Evolutionary conservation across 768 basidiomycete genomes (phyloP), one percentile per base, ranked within the genome.

Genomic region (Xerocomellus amylosporus): DNA sequence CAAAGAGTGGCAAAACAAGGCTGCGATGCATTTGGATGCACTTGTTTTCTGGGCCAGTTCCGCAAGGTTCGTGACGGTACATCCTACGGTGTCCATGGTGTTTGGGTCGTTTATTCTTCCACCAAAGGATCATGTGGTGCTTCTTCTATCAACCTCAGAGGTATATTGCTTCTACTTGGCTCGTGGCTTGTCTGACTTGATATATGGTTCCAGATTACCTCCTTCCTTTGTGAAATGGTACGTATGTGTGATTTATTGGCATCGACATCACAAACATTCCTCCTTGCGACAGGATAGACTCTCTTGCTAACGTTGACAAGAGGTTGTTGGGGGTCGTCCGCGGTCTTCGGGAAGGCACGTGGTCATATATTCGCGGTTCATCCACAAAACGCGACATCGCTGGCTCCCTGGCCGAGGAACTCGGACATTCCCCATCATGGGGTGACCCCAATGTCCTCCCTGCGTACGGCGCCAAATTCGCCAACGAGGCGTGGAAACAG

Each of bases 71-170:
- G 75, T 68, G 36, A 41, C 13, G 3, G 19, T 48, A 12, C 51
- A 42, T 39, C 33, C 8, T 13, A 14, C 24, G 12, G 36, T 38
- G n/a, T 43, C 38, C 39, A 8, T 2, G 7, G 33, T 14, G 15
- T 24, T 48, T 30, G 22, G 19, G 15, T 26, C 31, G 34, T 42
- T 51, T 24, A 55, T 22, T 51, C 49, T 64, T 33, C 31, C 37
- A 51, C 26, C 20, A 40, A 64, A 91, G 90, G 63, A 90, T 91
- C 50, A 90, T 91, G 88, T 91, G 90, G 90, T 90, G 89, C 61
- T 92, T 88, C 69, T 85, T 89, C 66, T 91, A 92, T 61, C 76
- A 85, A 63, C 88, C 89, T 5, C 74, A 81, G 58, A 81, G 86
- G 87, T 89, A 64, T 46, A 62, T 58, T 15, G 36, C 7, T 42